Base-by-base conservation (phyloP, 495 filamentous ascomycete genomes). In the Annulohypoxylon maeteangense region DNA sequence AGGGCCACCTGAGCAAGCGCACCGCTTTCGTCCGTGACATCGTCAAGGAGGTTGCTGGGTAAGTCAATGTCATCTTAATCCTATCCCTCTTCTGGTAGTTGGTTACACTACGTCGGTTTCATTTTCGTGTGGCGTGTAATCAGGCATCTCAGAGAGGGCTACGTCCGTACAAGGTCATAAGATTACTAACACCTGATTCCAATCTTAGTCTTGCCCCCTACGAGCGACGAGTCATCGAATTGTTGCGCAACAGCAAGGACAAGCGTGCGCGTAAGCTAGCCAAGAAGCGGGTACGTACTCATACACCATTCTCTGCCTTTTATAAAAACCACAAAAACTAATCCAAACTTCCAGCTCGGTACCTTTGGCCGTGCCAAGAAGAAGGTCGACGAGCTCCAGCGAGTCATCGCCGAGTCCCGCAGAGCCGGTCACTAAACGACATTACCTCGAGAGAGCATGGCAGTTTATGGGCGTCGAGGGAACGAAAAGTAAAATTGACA, bases 191-290 rank as follows among this genome's bases (percentile, higher is more conserved):
- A 12, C 70, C 70, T 59, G 0, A 14, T 29, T 55, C 57, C 44
- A 66, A 75, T 76, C 16, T 38, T 5, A 91, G 93, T 82, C 92
- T 97, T 78, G 94, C 94, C 74, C 94, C 94, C 76, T 98, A 98
- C 80, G 95, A 99, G 88, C 93, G 94, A 81, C 94, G 95, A 77
- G 92, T 99, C 79, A 96, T 98, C 82, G 95, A 99, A 89, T 87
- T 99, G 74, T 90, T 99, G 81, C 93, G 95, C 75, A 99, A 98
- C 89, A 90, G 90, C 87, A 97, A 97, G 87, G 95, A 99, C 84
- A 99, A 99, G 92, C 93, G 95, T 85, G 95, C 95, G 70, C 88
- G 95, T 72, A 98, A 98, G 90, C 91, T 97, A 79, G 95, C 95
- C 74, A 99, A 99, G 95, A 98, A 97, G 91, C 88, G 95, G 84